These are phyloP conservation scores for Lentinula novae-zelandiae DNA, from an alignment of 1,284 basidiomycete genomes.

Conservation along the genomic window DNA sequence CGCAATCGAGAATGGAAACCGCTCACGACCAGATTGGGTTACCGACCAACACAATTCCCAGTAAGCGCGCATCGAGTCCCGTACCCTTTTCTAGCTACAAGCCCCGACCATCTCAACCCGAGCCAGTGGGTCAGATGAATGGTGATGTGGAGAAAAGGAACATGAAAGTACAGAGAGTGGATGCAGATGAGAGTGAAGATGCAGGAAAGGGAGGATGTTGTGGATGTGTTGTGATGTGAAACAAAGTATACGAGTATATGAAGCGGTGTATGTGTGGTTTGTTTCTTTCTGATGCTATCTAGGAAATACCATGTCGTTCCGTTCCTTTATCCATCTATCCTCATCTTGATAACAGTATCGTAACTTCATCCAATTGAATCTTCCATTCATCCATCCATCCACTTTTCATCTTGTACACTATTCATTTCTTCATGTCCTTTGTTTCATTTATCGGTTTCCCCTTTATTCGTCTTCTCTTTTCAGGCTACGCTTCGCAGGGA, in stretches of 20 bases:
- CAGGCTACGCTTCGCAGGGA: not conserved
- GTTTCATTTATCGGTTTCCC: not conserved
- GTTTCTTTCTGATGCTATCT: not conserved
- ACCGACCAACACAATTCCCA: conserved; percentile 20
- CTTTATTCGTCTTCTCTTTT: not conserved
- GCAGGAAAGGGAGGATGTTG: conserved; percentile 49
- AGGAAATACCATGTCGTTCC: not conserved
- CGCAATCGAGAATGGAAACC: conserved; percentile 8
- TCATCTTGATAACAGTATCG: not conserved
- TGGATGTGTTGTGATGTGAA: conserved; percentile 63
- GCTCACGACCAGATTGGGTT: conserved; percentile 28
- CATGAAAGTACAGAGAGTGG: conserved; percentile 8
- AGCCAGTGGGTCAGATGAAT: conserved; percentile 15
- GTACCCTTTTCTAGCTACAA: conserved; percentile 58
- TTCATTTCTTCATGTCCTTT: not conserved
- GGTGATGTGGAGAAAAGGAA: conserved; percentile 17
- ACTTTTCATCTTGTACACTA: not conserved
- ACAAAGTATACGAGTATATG: not conserved
- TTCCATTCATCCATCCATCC: not conserved
- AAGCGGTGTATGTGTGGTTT: not conserved
- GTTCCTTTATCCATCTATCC: not conserved
- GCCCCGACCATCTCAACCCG: conserved; percentile 17
- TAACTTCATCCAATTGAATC: not conserved
- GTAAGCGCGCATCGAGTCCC: conserved; percentile 41
- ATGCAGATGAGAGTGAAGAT: conserved; percentile 32